Base-by-base conservation (phyloP, 1,284 basidiomycete genomes). In the Cystobasidium sp. region DNA sequence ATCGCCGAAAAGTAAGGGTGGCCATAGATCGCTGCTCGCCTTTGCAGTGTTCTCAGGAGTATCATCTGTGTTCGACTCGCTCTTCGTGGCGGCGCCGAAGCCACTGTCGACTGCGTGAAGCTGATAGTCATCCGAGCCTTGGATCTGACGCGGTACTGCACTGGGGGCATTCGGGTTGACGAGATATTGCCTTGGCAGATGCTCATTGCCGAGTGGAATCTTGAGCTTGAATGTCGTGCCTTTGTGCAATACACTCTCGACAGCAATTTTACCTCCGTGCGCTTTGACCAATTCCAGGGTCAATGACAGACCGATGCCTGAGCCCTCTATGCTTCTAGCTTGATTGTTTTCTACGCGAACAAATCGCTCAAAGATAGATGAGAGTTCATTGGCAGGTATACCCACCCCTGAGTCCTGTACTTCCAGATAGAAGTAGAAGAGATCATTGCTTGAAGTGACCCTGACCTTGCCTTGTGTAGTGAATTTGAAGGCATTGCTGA, bases 331-430 rank as follows among this genome's bases (percentile, higher is more conserved):
- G 18, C 78, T 81, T 39, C 82, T 75, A 46, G 81, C 80, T 43
- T 73, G 62, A 6, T 80, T 79, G 0, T 78, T 79, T 31, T 82
- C 78, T 10, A 83, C 82, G 1, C 83, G 80, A 65, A 82, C 81
- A 77, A 83, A 84, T 0, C 83, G 79, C 51, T 84, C 83, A 7
- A 80, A 79, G 53, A 81, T 78, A 12, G 74, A 75, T 18, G 74
- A 71, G 1, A 79, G 75, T 46, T 84, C 82, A 12, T 67, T 64
- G 20, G 69, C 74, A n/a, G 82, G 81, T n/a, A 84, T 84, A 10
- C 84, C 84, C 9, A 83, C 80, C 6, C 84, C 84, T 0, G 82
- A 83, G 71, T 85, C 84, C 22, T 75, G 65, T 9, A 85, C 82
- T 0, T 80, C 44, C 10, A 79, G 56, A 9, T 78, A 77, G 2